These are phyloP conservation scores for Mycena maculata DNA, from an alignment of 768 basidiomycete species.

Conservation along the genomic window DNA sequence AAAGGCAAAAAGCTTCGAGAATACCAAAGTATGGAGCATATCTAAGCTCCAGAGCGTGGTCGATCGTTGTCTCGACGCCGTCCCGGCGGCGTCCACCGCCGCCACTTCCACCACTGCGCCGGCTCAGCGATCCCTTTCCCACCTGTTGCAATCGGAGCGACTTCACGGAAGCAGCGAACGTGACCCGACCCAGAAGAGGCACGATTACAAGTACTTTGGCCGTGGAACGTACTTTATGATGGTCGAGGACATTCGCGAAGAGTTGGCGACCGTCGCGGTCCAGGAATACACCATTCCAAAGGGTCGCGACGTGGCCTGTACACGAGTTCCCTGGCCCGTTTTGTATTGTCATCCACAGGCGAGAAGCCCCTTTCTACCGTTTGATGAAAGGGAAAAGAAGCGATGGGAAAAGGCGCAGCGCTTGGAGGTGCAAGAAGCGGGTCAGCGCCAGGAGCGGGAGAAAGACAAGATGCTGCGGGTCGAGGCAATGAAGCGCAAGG, in stretches of 20 bases:
- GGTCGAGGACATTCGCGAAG: constrained; percentile 89
- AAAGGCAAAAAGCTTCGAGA: constrained; percentile 73
- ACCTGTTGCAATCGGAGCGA: constrained; percentile 83
- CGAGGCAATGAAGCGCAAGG: constrained; percentile 52
- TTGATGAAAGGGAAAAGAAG: constrained; percentile 78
- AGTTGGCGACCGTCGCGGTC: constrained; percentile 85
- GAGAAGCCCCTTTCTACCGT: constrained; percentile 79
- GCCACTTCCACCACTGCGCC: constrained; percentile 43
- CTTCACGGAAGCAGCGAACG: constrained; percentile 91
- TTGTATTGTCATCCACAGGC: constrained; percentile 81
- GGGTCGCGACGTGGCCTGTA: constrained; percentile 61
- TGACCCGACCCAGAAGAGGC: constrained; percentile 88
- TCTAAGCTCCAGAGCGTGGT: constrained; percentile 79
- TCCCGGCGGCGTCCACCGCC: constrained; percentile 33
- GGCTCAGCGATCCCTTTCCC: constrained; percentile 63
- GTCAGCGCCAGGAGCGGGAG: constrained; percentile 49
- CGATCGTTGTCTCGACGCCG: constrained; percentile 67
- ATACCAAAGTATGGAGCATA: constrained; percentile 89
- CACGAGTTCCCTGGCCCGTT: constrained; percentile 81
- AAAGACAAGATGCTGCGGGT: constrained; percentile 44
- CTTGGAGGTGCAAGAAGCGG: constrained; percentile 58
- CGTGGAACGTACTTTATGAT: constrained; percentile 83
- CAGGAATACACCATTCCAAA: constrained; percentile 80
- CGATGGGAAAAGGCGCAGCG: constrained; percentile 72
- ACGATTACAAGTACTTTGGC: constrained; percentile 89